Base-by-base conservation (phyloP, 2,329 filamentous ascomycete genomes). In the Fusarium buharicum region DNA sequence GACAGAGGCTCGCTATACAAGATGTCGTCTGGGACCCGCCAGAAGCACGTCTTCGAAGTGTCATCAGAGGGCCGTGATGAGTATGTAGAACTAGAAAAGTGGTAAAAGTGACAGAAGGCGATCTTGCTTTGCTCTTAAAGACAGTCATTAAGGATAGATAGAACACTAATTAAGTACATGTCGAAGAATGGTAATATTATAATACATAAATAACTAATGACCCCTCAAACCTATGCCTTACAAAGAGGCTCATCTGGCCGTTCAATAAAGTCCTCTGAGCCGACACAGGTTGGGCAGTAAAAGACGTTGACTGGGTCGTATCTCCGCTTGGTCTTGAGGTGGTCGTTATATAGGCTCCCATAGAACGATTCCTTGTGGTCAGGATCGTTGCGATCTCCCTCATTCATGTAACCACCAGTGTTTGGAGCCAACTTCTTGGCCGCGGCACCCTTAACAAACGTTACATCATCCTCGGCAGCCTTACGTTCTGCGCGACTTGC, bases 231-330 rank as follows among this genome's bases (percentile, higher is more conserved):
- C 7, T 36, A 38, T 0, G 30, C 43, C 27, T 34, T 62, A 20
- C 61, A 64, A 2, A 62, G 27, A 3, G 61, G 51, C 0, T 61
- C 61, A 6, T 61, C 47, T 2, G 60, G 45, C 1, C 3, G 43
- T 7, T 61, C 61, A 9, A 64, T 13, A 36, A 52, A 64, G 0
- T 39, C 43, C 5, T 64, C 61, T 2, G 61, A 61, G 6, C 61
- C 61, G 12, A 64, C 60, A 13, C 61, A 64, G 4, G 61, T 64
- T 4, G 61, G 61, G 4, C 61, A 64, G 13, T 62, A 64, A 6
- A 64, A 62, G 2, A 50, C n/a, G 40, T 64, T 53, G 2, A 6
- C 50, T 4, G 60, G 61, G n/a, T 64, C 60, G 16, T 61, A 64
- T 28, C 53, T 64, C 7, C 13, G 55, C 43, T 64, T 64, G 1